Percentiles rank a stretch among this genome's conserved stretches.
Evolutionary conservation across 306 rosid genomes (phyloP).

Genomic region (Luffa acutangula): DNA sequence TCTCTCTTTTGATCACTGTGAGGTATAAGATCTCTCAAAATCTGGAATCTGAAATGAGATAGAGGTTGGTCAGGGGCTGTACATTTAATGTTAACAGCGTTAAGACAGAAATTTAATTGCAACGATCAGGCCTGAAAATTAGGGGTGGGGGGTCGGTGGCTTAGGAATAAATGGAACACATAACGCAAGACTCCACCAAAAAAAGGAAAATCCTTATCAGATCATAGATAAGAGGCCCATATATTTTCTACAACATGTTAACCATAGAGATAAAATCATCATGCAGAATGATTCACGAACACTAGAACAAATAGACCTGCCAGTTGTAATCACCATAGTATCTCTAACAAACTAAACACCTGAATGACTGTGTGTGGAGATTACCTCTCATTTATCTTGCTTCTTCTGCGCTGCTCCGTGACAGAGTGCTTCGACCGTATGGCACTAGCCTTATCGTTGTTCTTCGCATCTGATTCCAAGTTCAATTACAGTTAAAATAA

Average conservation of each 20-base stretch:
- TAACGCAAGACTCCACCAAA: neutral
- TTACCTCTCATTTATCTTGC: constrained; percentile 99
- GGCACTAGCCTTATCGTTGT: constrained; percentile 69
- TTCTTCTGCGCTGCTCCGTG: constrained; percentile 96
- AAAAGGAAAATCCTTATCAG: neutral
- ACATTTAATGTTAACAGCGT: neutral
- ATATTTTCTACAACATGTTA: neutral
- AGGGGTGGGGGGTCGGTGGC: too few species aligned
- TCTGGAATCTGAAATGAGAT: constrained; percentile 72
- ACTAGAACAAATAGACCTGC: neutral
- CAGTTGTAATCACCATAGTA: neutral
- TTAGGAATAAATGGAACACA: neutral
- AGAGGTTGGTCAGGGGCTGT: constrained; percentile 15
- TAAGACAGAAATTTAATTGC: neutral
- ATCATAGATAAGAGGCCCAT: neutral
- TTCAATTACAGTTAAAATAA: neutral
- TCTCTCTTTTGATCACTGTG: constrained; percentile 96
- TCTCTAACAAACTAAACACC: neutral
- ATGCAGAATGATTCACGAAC: neutral
- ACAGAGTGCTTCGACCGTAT: constrained; percentile 89
- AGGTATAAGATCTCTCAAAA: constrained; percentile 95
- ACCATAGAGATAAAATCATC: neutral
- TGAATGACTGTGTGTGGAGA: neutral
- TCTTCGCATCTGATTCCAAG: constrained; percentile 53
- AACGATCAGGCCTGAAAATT: neutral